Percentiles rank a stretch among this genome's conserved stretches.
phyloP scores from a whole-genome alignment of 345 rosid species.

The Salix suchowensis region DNA sequence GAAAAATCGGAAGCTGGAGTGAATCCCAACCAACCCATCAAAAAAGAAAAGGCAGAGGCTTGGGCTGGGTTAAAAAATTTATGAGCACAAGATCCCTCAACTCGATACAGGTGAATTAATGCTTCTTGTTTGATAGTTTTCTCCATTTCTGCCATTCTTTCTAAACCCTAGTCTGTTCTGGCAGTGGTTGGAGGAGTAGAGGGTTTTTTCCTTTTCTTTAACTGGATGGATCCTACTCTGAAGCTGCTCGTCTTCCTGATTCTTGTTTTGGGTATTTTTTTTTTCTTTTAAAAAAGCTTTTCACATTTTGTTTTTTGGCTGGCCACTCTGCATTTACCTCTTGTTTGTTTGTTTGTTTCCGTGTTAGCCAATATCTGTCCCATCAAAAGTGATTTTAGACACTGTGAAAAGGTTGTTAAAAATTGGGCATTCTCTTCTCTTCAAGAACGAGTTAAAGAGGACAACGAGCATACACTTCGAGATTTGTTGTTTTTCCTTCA shows the following conservation, averaged over 20 bases:
- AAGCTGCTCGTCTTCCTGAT: constrained; percentile 33
- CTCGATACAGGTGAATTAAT: constrained; percentile 45
- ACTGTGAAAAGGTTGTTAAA: constrained; percentile 63
- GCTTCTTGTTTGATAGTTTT: background rate
- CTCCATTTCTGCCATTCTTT: background rate
- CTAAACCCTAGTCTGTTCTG: background rate
- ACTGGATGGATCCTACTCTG: constrained; percentile 43
- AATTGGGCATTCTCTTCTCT: constrained; percentile 61
- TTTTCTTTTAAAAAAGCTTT: background rate
- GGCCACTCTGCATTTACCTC: background rate
- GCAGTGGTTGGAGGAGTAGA: constrained; percentile 22
- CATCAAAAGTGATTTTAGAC: constrained; percentile 38
- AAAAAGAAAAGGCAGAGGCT: too few relatives aligned
- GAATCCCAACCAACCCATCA: constrained; percentile 13
- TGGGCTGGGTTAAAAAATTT: constrained; percentile 29
- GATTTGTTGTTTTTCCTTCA: constrained; percentile 91
- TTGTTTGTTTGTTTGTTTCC: background rate
- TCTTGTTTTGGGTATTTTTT: constrained; percentile 46
- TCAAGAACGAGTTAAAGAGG: constrained; percentile 43
- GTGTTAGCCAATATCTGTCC: constrained; percentile 43
- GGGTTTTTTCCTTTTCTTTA: background rate
- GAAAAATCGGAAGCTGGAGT: too few relatives aligned
- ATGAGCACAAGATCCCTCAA: constrained; percentile 78
- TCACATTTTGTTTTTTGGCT: background rate
- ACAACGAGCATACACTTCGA: constrained; percentile 57